phyloP scores from a whole-genome alignment of 768 basidiomycete species.

The Macrolepiota dolichaula region DNA sequence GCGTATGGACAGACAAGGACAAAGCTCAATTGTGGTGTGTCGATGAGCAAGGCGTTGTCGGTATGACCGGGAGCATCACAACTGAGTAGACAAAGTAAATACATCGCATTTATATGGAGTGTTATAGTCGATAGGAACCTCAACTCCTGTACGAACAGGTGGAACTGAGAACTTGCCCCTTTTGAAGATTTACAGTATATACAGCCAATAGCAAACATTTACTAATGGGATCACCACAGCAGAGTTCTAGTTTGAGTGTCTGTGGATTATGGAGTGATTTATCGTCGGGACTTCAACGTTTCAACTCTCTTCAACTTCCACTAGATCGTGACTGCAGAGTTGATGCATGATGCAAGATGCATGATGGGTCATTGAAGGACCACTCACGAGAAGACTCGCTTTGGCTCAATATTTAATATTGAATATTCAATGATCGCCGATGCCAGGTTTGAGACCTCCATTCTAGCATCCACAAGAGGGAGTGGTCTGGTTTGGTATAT shows the following conservation, averaged over 20 bases:
- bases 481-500: not conserved
- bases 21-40: conserved; percentile 54
- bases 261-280: not conserved
- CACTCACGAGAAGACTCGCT: not conserved
- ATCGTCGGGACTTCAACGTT: not conserved
- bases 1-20: conserved; percentile 36
- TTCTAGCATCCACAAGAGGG: not conserved
- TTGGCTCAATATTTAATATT: no score
- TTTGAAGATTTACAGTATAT: no score
- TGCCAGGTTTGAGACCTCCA: not conserved
- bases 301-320: not conserved
- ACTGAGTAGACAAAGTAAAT: not conserved
- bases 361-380: not conserved
- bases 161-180: no score
- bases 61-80: conserved; percentile 59
- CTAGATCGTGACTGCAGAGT: not conserved
- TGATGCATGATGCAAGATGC: no score
- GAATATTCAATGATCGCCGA: not conserved
- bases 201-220: not conserved
- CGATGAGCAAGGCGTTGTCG: conserved; percentile 53
- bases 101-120: conserved; percentile 31
- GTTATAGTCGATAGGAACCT: no score
- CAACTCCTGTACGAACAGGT: no score
- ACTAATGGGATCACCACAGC: not conserved
- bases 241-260: not conserved